Evolutionary conservation across 495 filamentous ascomycete species (phyloP).

Genomic region (Thermothielavioides terrestris): DNA sequence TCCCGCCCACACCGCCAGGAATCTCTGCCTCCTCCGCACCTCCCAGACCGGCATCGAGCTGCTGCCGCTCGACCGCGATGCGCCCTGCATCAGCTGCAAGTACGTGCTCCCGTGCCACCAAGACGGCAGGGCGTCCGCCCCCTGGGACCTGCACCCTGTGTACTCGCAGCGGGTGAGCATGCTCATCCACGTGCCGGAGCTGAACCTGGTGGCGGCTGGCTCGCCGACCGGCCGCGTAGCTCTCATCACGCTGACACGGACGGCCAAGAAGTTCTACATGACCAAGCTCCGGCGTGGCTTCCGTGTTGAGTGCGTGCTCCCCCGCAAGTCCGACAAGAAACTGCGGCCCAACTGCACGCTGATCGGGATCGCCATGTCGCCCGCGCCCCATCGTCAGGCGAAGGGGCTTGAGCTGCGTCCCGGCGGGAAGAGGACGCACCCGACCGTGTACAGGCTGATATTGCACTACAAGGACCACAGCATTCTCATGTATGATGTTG

Average conservation of each 20-base stretch:
- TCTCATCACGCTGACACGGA: slow-evolving; percentile 59
- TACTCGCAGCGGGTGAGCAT: slow-evolving; percentile 65
- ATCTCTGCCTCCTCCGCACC: slow-evolving; percentile 46
- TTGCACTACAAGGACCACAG: slow-evolving; percentile 68
- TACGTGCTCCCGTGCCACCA: slow-evolving; percentile 39
- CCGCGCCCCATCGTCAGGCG: slow-evolving; percentile 44
- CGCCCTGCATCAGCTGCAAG: slow-evolving; percentile 33
- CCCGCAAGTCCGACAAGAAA: slow-evolving; percentile 19
- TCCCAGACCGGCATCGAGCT: slow-evolving; percentile 52
- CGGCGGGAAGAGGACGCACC: not conserved
- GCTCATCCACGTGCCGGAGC: slow-evolving; percentile 64
- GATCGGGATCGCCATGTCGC: slow-evolving; percentile 36
- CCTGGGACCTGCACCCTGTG: slow-evolving; percentile 29
- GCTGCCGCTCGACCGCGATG: slow-evolving; percentile 35
- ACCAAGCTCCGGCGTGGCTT: slow-evolving; percentile 28
- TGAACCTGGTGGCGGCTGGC: slow-evolving; percentile 66
- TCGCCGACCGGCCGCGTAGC: slow-evolving; percentile 67
- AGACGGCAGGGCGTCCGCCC: slow-evolving; percentile 35
- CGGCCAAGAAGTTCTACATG: slow-evolving; percentile 32
- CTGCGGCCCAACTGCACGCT: slow-evolving; percentile 33
- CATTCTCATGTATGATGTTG: slow-evolving; percentile 74
- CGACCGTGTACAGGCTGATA: slow-evolving; percentile 56
- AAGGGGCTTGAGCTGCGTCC: slow-evolving; percentile 24
- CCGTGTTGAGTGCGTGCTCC: slow-evolving; percentile 37
- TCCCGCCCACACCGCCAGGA: slow-evolving; percentile 6